phyloP scores from a whole-genome alignment of 805 yeast species.

The Candida insectalens region DNA sequence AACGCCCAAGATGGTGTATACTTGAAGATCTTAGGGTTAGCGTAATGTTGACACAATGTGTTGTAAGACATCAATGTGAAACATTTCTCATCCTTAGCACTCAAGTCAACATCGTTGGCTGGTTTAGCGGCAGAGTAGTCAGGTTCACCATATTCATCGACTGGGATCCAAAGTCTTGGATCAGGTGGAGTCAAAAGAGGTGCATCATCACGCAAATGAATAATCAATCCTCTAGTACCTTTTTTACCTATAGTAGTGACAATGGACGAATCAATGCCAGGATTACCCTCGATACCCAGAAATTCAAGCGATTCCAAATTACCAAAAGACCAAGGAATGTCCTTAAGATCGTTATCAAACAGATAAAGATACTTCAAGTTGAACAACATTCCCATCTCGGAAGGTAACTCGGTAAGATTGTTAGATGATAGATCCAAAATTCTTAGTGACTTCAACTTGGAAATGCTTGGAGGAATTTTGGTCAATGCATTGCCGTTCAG shows the following conservation, averaged over 20 bases:
- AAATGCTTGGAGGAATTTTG: conserved; percentile 56
- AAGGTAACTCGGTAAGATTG: conserved; percentile 59
- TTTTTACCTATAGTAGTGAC: conserved; percentile 64
- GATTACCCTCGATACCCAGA: conserved; percentile 90
- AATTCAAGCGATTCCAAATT: conserved; percentile 74
- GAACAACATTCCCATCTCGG: conserved; percentile 75
- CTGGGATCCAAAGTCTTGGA: conserved; percentile 75
- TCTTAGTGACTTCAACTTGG: conserved; percentile 60
- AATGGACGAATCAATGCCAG: conserved; percentile 49
- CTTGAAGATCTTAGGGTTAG: conserved; percentile 83
- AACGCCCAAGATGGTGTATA: conserved; percentile 98
- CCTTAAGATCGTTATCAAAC: conserved; percentile 74
- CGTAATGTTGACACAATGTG: conserved; percentile 91
- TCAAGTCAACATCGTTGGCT: conserved; percentile 16
- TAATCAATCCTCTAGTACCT: conserved; percentile 78
- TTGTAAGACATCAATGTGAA: conserved; percentile 84
- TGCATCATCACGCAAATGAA: conserved; percentile 72
- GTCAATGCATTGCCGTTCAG: conserved; percentile 77
- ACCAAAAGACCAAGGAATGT: conserved; percentile 80
- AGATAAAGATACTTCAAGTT: conserved; percentile 73
- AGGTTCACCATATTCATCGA: conserved; percentile 70
- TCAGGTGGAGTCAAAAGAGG: conserved; percentile 57
- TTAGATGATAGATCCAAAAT: conserved; percentile 83
- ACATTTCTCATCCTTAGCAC: conserved; percentile 25
- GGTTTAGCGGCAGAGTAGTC: conserved; percentile 19